Percentiles rank a stretch among this genome's conserved stretches.
Conservation (phyloP, 352 stramenopile species). For the Aphanomyces invadans region DNA sequence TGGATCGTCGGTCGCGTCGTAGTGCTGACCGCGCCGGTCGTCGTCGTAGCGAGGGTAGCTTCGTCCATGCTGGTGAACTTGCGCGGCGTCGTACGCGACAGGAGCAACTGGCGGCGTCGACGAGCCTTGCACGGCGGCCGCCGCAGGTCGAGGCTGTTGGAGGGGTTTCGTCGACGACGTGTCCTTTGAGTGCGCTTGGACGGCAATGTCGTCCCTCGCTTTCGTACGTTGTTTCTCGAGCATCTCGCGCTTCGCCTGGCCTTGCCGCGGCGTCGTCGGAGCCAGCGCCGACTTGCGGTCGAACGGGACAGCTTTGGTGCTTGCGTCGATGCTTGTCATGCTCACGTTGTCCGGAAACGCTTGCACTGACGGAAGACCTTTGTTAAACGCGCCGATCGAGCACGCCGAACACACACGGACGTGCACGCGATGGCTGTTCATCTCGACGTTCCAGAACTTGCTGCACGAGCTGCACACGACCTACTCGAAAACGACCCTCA, state of each 20-base stretch:
- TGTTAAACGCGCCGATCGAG: conserved; percentile 19
- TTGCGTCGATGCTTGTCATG: conserved; percentile 1
- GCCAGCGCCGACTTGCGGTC: background rate
- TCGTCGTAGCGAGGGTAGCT: too few relatives aligned
- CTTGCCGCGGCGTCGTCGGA: too few relatives aligned
- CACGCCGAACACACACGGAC: conserved; percentile 60
- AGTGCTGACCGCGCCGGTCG: too few relatives aligned
- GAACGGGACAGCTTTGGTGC: too few relatives aligned
- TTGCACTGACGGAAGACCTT: background rate
- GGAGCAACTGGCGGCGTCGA: too few relatives aligned
- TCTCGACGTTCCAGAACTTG: conserved; percentile 45
- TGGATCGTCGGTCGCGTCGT: too few relatives aligned
- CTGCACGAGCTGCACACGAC: conserved; percentile 59
- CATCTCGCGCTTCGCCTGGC: background rate
- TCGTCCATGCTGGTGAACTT: too few relatives aligned
- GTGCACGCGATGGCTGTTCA: conserved; percentile 40
- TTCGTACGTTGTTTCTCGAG: background rate
- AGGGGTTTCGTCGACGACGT: too few relatives aligned
- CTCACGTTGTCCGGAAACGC: conserved; percentile 8
- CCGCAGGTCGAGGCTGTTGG: too few relatives aligned
- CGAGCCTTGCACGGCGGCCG: too few relatives aligned
- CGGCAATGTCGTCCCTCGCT: background rate
- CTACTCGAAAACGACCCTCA: background rate
- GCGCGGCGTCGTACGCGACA: too few relatives aligned
- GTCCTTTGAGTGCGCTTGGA: too few relatives aligned